A percentile compares a stretch with the other conserved stretches of the same genome.
Evolutionary conservation across 1,284 basidiomycete species (phyloP).

Genomic region (Ganoderma boninense): DNA sequence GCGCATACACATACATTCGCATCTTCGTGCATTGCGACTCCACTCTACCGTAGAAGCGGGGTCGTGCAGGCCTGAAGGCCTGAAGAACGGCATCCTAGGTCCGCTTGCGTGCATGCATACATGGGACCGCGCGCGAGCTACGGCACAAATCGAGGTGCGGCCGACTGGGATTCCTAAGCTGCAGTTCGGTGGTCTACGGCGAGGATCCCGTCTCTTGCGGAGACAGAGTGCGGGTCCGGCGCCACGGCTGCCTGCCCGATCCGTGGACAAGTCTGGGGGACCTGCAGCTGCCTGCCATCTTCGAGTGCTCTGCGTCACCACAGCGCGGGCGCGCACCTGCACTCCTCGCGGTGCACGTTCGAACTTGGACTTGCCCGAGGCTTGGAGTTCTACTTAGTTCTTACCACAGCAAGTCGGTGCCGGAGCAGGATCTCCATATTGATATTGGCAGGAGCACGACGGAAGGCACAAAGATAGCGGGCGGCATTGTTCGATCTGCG

Average conservation of each 20-base stretch:
- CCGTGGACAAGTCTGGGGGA: slow-evolving; percentile 1
- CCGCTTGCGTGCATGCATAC: neutral
- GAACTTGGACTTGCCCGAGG: neutral
- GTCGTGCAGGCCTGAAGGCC: neutral
- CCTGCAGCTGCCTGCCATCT: neutral
- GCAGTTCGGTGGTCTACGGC: neutral
- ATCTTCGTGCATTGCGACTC: neutral
- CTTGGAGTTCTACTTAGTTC: neutral
- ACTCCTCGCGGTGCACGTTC: neutral
- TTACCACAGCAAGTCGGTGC: neutral
- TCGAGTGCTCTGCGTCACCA: neutral
- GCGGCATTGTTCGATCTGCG: neutral
- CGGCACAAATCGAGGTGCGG: neutral
- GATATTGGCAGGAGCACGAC: too few relatives aligned
- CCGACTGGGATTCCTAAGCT: too few relatives aligned
- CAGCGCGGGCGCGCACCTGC: too few relatives aligned
- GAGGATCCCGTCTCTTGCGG: slow-evolving; percentile 2
- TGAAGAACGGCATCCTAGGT: neutral
- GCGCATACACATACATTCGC: neutral
- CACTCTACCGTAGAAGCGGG: too few relatives aligned
- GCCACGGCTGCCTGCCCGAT: neutral
- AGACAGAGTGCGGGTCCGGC: neutral
- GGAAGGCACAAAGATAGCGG: neutral
- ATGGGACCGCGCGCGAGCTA: neutral
- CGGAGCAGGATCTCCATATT: neutral